phyloP scores from a whole-genome alignment of 2,329 filamentous ascomycete genomes.

The Colletotrichum orbiculare region DNA sequence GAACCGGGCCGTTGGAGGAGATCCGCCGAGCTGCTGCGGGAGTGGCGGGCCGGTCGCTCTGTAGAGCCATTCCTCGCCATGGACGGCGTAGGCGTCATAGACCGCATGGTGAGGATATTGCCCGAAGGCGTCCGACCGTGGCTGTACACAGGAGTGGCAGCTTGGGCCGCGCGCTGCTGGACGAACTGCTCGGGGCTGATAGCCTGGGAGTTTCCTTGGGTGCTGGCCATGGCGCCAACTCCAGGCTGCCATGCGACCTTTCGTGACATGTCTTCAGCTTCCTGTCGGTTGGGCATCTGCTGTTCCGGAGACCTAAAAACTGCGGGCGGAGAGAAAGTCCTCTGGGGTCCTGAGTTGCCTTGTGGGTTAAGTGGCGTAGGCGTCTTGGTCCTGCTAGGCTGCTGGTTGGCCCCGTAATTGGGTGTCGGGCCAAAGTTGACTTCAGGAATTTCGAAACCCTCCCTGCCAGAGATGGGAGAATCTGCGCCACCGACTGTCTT shows the following conservation, averaged over 20 bases:
- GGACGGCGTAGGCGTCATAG: constrained; percentile 56
- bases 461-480: constrained; percentile 37
- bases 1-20: constrained; percentile 66
- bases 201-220: constrained; percentile 50
- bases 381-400: constrained; percentile 46
- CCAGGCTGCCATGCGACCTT: constrained; percentile 83
- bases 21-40: constrained; percentile 60
- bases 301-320: constrained; percentile 40
- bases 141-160: constrained; percentile 46
- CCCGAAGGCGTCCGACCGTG: constrained; percentile 71
- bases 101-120: constrained; percentile 54
- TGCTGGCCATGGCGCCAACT: constrained; percentile 61
- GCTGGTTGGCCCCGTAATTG: constrained; percentile 63
- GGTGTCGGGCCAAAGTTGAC: constrained; percentile 90
- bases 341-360: constrained; percentile 38
- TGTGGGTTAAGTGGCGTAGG: constrained; percentile 42
- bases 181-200: constrained; percentile 87
- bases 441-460: constrained; percentile 69
- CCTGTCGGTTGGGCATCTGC: constrained; percentile 55
- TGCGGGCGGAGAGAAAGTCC: constrained; percentile 48
- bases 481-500: constrained; percentile 77
- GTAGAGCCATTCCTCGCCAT: constrained; percentile 53
- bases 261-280: constrained; percentile 64
- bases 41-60: constrained; percentile 54
- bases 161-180: constrained; percentile 74